A percentile compares a stretch with the other conserved stretches of the same genome.
Conservation (phyloP, 1,284 basidiomycete genomes). For the Ganoderma lucidum region DNA sequence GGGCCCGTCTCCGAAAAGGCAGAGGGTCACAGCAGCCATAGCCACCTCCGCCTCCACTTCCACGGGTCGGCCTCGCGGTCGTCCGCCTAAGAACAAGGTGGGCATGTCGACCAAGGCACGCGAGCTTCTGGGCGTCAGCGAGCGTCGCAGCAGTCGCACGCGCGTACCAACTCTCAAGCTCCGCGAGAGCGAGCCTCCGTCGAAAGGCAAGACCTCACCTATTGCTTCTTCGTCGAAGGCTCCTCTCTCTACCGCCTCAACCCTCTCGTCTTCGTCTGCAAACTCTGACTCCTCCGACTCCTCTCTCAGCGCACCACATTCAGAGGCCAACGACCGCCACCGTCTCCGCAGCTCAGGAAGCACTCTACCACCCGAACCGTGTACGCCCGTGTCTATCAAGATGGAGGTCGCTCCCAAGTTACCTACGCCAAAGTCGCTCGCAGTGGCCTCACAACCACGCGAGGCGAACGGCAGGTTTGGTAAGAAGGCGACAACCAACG, state of each 20-base stretch:
- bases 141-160: constrained; percentile 43
- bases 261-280: constrained; percentile 27
- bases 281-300: constrained; percentile 21
- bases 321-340: constrained; percentile 14
- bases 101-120: constrained; percentile 48
- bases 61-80: constrained; percentile 26
- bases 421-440: constrained; percentile 53
- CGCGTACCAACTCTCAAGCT: constrained; percentile 45
- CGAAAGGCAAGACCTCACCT: constrained; percentile 33
- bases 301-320: constrained; percentile 18
- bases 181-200: constrained; percentile 42
- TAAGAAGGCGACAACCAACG: constrained; percentile 60
- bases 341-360: constrained; percentile 16
- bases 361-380: not conserved
- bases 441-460: constrained; percentile 57
- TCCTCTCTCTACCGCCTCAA: constrained; percentile 34
- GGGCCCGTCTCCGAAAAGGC: constrained; percentile 49
- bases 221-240: constrained; percentile 21
- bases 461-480: constrained; percentile 59
- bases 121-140: constrained; percentile 41
- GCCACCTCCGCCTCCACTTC: constrained; percentile 24
- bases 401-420: constrained; percentile 33
- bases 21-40: constrained; percentile 29
- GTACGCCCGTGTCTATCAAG: constrained; percentile 28
- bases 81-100: constrained; percentile 43